These are phyloP conservation scores for Mucor circinelloides DNA, from an alignment of 371 early-diverging fungal species.

Conservation along the genomic window DNA sequence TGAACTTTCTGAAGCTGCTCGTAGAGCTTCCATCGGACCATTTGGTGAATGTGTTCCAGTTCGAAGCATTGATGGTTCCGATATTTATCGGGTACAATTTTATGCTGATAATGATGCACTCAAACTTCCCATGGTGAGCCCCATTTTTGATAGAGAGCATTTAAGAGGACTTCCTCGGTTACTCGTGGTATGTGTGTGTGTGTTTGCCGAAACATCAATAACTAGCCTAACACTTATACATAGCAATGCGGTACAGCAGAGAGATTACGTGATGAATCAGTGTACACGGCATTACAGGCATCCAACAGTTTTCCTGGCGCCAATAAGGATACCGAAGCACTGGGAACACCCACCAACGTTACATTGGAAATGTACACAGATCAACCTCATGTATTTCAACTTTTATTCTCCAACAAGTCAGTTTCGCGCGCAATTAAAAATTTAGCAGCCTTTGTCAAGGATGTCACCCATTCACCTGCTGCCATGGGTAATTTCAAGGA, in stretches of 20 bases:
- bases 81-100: constrained; percentile 54
- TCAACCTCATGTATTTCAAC: constrained; percentile 81
- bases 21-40: constrained; percentile 33
- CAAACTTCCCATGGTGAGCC: constrained; percentile 54
- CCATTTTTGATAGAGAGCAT: constrained; percentile 43
- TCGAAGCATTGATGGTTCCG: constrained; percentile 17
- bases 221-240: background rate
- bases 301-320: constrained; percentile 32
- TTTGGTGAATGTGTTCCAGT: constrained; percentile 33
- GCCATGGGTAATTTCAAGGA: background rate
- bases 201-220: background rate
- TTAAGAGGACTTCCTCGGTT: constrained; percentile 48
- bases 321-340: constrained; percentile 2
- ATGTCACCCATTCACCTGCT: constrained; percentile 13
- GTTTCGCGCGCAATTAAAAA: constrained; percentile 23
- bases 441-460: constrained; percentile 30
- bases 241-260: constrained; percentile 71
- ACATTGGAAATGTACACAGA: constrained; percentile 59
- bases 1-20: constrained; percentile 11
- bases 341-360: constrained; percentile 25
- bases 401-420: constrained; percentile 41
- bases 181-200: constrained; percentile 36
- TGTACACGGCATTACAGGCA: constrained; percentile 40
- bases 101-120: constrained; percentile 55
- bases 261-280: constrained; percentile 68